Evolutionary conservation across 768 basidiomycete genomes (phyloP).

Genomic region (Auricularia sp.): DNA sequence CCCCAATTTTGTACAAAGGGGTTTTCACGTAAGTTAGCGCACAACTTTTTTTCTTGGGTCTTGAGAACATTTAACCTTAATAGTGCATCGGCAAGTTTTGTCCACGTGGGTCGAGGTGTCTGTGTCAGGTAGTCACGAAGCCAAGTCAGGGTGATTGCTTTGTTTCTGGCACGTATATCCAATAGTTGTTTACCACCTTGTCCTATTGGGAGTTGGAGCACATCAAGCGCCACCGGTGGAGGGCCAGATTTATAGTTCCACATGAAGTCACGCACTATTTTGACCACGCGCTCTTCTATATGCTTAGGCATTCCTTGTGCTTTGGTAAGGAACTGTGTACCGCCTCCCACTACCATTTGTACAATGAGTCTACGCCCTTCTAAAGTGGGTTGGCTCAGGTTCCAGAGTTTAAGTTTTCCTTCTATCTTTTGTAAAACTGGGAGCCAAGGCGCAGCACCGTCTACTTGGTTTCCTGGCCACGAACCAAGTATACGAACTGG

Average conservation of each 20-base stretch:
- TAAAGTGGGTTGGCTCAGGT: not conserved
- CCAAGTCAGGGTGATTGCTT: not conserved
- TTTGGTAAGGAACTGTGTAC: not conserved
- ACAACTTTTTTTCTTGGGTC: not conserved
- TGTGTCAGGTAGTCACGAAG: not conserved
- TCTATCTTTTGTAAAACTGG: not conserved
- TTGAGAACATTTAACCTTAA: not conserved
- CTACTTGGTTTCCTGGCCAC: not conserved
- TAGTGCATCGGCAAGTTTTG: not conserved
- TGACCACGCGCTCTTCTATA: not conserved
- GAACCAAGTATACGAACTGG: not conserved
- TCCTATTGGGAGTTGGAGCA: not conserved
- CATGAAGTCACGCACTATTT: not conserved
- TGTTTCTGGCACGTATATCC: not conserved
- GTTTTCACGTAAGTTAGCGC: not conserved
- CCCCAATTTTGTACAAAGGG: not conserved
- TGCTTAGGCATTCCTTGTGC: not conserved
- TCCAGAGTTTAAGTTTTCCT: conserved; percentile 10
- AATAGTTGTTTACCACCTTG: not conserved
- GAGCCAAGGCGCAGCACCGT: not conserved
- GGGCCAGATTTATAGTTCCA: not conserved
- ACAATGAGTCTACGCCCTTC: not conserved
- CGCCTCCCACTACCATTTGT: not conserved
- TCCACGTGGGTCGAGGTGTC: not conserved
- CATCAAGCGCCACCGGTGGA: not conserved